A percentile compares a stretch with the other conserved stretches of the same genome.
Conservation (phyloP, 169 alveolate species). For the Babesia caballi region DNA sequence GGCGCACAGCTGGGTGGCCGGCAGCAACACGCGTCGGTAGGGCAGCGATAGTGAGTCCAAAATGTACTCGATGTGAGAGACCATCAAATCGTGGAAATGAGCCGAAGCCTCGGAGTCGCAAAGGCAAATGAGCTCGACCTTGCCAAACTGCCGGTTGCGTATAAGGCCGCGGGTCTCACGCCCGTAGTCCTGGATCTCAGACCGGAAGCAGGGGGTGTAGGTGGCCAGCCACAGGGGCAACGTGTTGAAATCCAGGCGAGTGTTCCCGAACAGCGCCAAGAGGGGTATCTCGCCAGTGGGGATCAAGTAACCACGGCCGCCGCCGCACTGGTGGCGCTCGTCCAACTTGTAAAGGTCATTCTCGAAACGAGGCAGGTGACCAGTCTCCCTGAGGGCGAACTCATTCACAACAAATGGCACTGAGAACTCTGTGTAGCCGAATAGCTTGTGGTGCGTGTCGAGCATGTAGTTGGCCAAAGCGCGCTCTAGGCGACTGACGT, state of each 20-base stretch:
- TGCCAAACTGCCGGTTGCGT: slow-evolving; percentile 75
- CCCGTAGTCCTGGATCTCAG: slow-evolving; percentile 75
- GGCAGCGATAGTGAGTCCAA: slow-evolving; percentile 41
- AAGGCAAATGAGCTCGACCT: slow-evolving; percentile 70
- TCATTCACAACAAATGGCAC: slow-evolving; percentile 67
- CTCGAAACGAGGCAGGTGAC: slow-evolving; percentile 77
- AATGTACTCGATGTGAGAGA: slow-evolving; percentile 71
- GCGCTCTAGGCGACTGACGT: slow-evolving; percentile 61
- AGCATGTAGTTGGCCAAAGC: slow-evolving; percentile 71
- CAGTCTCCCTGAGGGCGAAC: slow-evolving; percentile 64
- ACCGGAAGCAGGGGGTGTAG: slow-evolving; percentile 72
- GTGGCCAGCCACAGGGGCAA: slow-evolving; percentile 69
- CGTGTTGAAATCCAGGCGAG: slow-evolving; percentile 23
- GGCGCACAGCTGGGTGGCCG: slow-evolving; percentile 64
- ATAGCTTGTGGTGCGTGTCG: slow-evolving; percentile 64
- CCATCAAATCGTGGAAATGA: slow-evolving; percentile 59
- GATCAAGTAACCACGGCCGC: slow-evolving; percentile 73
- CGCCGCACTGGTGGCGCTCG: slow-evolving; percentile 55
- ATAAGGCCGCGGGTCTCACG: slow-evolving; percentile 72
- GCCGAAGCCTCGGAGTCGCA: slow-evolving; percentile 46
- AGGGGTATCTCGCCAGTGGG: slow-evolving; percentile 79
- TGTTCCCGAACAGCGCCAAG: slow-evolving; percentile 60
- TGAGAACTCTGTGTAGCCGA: slow-evolving; percentile 65
- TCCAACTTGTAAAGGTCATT: slow-evolving; percentile 71
- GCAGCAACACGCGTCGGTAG: slow-evolving; percentile 55